Conservation (phyloP, 495 filamentous ascomycete species). For the Saxophila tyrrhenica region DNA sequence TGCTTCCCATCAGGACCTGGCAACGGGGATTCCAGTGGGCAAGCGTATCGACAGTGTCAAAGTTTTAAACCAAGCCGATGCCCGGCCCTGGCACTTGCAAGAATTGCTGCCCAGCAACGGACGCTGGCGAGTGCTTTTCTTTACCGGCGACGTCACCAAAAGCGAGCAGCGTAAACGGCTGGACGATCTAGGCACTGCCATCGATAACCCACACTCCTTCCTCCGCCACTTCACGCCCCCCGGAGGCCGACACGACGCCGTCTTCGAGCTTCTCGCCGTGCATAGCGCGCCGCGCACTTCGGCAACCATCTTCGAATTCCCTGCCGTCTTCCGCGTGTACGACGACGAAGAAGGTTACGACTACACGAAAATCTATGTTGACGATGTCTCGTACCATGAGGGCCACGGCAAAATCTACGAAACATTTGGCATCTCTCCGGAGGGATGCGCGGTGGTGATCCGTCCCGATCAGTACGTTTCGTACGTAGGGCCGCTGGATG, state of each 20-base stretch:
- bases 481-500: constrained; percentile 41
- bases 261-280: constrained; percentile 50
- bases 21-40: constrained; percentile 24
- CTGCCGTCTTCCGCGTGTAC: constrained; percentile 44
- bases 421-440: constrained; percentile 3
- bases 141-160: constrained; percentile 48
- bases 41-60: constrained; percentile 26
- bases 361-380: constrained; percentile 55
- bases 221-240: constrained; percentile 35
- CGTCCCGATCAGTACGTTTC: constrained; percentile 60
- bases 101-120: constrained; percentile 43
- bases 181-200: constrained; percentile 32
- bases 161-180: constrained; percentile 36
- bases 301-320: constrained; percentile 48
- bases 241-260: constrained; percentile 30
- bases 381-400: constrained; percentile 49
- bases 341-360: constrained; percentile 50
- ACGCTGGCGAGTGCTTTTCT: constrained; percentile 52
- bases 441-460: constrained; percentile 49
- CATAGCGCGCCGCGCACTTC: constrained; percentile 42
- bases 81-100: constrained; percentile 26
- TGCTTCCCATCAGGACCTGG: constrained; percentile 20
- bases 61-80: constrained; percentile 27
- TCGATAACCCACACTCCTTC: constrained; percentile 30
- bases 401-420: constrained; percentile 16